Evolutionary conservation across 805 yeast species (phyloP), one percentile per base, ranked within the genome.

Genomic region (Metschnikowia noctiluminum): DNA sequence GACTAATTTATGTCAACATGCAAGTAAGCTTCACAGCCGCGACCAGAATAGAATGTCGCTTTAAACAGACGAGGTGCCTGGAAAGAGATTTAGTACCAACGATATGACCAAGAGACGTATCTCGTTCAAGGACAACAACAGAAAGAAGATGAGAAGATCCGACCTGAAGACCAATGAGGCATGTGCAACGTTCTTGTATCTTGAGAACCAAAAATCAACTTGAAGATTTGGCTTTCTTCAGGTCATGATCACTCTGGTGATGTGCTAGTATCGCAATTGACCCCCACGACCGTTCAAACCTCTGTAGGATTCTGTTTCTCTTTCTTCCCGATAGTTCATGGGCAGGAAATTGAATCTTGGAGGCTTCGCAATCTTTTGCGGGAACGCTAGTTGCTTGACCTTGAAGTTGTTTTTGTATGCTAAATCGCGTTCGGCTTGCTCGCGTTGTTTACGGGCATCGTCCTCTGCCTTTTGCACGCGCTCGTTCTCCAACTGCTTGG

Each of bases 31-130:
- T 21, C 21, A 21, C 21, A 21, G 21, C 21, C 21, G 4, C 21
- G 21, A 21, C 21, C 21, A 15, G 16, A 36, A 35, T 11, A 26
- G n/a, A 26, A 8, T 38, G 34, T 27, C 21, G n/a, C 30, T 71
- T 71, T 66, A 73, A 71, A 55, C 76, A 71, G 59, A 69, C 72
- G 74, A 68, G 66, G 56, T 77, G 58, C 64, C 69, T 40, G 69
- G 76, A 46, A 73, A 71, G 64, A 63, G 78, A 57, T 73, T 73
- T 48, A 77, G 78, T 8, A 72, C 70, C 49, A 73, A 73, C 44
- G 78, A 73, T 44, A 77, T 73, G 38, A 68, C 75, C 57, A 73
- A 73, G 62, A 71, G 78, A 70, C 66, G 74, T 47, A 71, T 68
- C 61, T 66, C 73, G 59, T 71, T 73, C 62, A 71, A 65, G 57